Evolutionary conservation across 768 basidiomycete species (phyloP), one percentile per base, ranked within the genome.

Genomic region (Boletus reticulatus): DNA sequence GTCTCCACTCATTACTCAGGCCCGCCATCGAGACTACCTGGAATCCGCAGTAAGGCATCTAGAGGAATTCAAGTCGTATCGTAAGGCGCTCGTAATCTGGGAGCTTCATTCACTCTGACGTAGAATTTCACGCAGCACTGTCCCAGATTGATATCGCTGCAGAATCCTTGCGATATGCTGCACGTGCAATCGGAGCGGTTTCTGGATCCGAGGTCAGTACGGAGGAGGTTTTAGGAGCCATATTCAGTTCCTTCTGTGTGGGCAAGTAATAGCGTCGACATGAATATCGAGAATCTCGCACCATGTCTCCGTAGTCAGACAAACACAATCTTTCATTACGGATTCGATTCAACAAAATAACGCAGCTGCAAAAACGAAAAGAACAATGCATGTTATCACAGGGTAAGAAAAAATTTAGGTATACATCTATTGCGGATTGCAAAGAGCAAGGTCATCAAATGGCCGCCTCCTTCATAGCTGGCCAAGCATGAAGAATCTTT

Each of bases 241-340:
- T 96, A 24, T 96, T 96, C 66, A 77, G 79, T 34, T 88, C 90
- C 48, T 96, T 96, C 70, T 96, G 94, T 66, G 91, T 95, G 49
- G 93, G 93, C 37, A 92, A 94, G 74, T 92, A 50, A 63, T 14
- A 17, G 17, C 29, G 19, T 36, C 10, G 3, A 39, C 29, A 11
- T 8, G 19, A 22, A 17, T 7, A 11, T 48, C 37, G n/a, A 29
- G 27, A 31, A 11, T 17, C 20, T 46, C 22, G 6, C 41, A 36
- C 41, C 16, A 2, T 17, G 14, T 43, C 3, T 49, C 31, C 8
- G 12, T 45, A 38, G 34, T n/a, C 16, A 5, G 38, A 32, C 14
- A 29, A 53, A 41, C 2, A 22, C 32, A 46, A 53, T 55, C 39
- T 64, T 55, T 36, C 41, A 43, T 24, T 50, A 27, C 43, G 17